A percentile compares a stretch with the other conserved stretches of the same genome.
phyloP scores from a whole-genome alignment of 768 basidiomycete species.

The Naganishia randhawae region DNA sequence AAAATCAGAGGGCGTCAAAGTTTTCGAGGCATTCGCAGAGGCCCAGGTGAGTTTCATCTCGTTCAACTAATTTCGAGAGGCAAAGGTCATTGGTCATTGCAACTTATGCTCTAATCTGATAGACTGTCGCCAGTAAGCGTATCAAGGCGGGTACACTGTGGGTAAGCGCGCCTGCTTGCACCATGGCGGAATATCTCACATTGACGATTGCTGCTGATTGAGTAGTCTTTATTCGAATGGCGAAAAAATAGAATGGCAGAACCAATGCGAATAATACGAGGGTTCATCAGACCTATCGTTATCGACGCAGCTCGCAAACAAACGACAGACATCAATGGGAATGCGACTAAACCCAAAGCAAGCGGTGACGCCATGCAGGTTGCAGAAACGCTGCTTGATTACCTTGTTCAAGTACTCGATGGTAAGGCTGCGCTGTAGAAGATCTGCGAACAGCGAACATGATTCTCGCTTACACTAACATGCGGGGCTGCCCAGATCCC shows the following conservation, averaged over 20 bases:
- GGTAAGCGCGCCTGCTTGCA: slow-evolving; percentile 33
- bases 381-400: slow-evolving; percentile 38
- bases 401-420: slow-evolving; percentile 38
- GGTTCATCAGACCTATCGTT: slow-evolving; percentile 40
- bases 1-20: slow-evolving; percentile 9
- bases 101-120: not conserved
- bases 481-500: too few species aligned
- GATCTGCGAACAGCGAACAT: too few species aligned
- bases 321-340: not conserved
- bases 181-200: too few species aligned
- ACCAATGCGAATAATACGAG: slow-evolving; percentile 40
- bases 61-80: too few species aligned
- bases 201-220: too few species aligned
- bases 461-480: too few species aligned
- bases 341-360: slow-evolving; percentile 14
- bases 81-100: too few species aligned
- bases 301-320: slow-evolving; percentile 27
- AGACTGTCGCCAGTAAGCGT: slow-evolving; percentile 35
- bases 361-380: slow-evolving; percentile 18
- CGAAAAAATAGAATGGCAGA: slow-evolving; percentile 31
- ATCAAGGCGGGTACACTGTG: slow-evolving; percentile 46
- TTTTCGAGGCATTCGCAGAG: slow-evolving; percentile 31
- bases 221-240: slow-evolving; percentile 43
- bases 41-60: slow-evolving; percentile 32
- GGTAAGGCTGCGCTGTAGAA: slow-evolving; percentile 38